Base-by-base conservation (phyloP, 169 alveolate species). In the Cryptosporidium felis region DNA sequence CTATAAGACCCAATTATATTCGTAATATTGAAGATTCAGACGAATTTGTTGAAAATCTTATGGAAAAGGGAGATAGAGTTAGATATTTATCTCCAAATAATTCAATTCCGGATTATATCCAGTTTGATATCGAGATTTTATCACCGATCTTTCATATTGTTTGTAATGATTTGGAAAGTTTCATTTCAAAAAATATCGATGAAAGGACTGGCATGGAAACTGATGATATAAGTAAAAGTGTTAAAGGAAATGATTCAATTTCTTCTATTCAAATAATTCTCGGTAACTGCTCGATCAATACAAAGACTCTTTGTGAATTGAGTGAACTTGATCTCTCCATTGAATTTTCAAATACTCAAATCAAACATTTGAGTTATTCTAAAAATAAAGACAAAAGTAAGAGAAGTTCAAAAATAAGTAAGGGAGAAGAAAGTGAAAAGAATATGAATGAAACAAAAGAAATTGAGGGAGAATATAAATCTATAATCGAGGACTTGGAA, bases 31-130 rank as follows among this genome's bases (percentile, higher is more conserved):
- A 66, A 14, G 82, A 66, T 30, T 45, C 60, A 0, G 46, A 36
- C 36, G 85, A 74, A 21, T 74, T 74, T 36, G 85, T 74, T 34
- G 74, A 74, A 53, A 42, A 74, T 26, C 61, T 74, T 8, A 12
- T 49, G 14, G 85, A 74, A 36, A 49, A 42, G 58, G 42, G 85
- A 21, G 41, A 74, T 16, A 74, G 42, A 38, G 85, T 74, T 26
- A 74, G 61, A 30, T 49, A 74, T 12, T 74, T 74, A 18, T 49
- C 85, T 5, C 28, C 63, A 32, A 74, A 34, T 23, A 53, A 74
- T 36, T 74, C 85, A 2, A 23, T 74, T 51, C 85, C 85, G 1
- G 85, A 74, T 26, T 74, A 49, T 74, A 51, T 74, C n/a, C 58
- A 74, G 10, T 74, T 74, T 53, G 67, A 74, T 53, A 74, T 74